Base-by-base conservation (phyloP, 1,284 basidiomycete species). In the Sanghuangporus sanghuang region DNA sequence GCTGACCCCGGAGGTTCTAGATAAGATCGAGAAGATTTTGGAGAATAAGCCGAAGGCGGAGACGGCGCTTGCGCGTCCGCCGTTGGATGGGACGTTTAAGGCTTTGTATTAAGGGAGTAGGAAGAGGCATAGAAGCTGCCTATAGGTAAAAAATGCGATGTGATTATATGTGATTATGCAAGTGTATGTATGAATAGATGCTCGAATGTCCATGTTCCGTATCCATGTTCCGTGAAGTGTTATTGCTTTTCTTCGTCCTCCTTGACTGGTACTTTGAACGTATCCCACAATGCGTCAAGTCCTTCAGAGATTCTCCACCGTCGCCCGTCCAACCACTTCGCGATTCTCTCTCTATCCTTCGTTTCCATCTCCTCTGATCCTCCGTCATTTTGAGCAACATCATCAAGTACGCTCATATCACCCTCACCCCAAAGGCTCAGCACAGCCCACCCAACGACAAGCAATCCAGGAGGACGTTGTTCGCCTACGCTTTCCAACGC, bases 401-500 rank as follows among this genome's bases (percentile, higher is more conserved):
- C 81, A 67, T 83, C 82, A 65, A 86, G 73, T 42, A 86, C 79
- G 16, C 69, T 73, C 59, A 81, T 77, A 69, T 85, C 84, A 5
- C 82, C 88, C 62, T 71, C 69, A 16, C 76, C 79, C 79, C 83
- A 83, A 55, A 91, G 73, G 21, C 85, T 83, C 65, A 87, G 69
- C 9, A 89, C 86, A n/a, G 89, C 83, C 96, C 96, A 98, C 0
- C 96, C 96, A 65, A 99, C 83, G 27, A 98, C 82, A 71, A 98
- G 90, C 91, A 99, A 96, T 1, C 95, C 96, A 0, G 96, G 96
- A 5, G 96, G 95, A 32, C 96, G 78, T 73, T 98, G 95, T 69
- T 95, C 92, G 4, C 93, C 93, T 6, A 80, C 77, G 61, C 81
- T 83, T 65, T 90, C 87, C 70, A 98, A 73, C 0, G 92, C 94